phyloP scores from a whole-genome alignment of 2,329 filamentous ascomycete species.

The Claviceps sp. region DNA sequence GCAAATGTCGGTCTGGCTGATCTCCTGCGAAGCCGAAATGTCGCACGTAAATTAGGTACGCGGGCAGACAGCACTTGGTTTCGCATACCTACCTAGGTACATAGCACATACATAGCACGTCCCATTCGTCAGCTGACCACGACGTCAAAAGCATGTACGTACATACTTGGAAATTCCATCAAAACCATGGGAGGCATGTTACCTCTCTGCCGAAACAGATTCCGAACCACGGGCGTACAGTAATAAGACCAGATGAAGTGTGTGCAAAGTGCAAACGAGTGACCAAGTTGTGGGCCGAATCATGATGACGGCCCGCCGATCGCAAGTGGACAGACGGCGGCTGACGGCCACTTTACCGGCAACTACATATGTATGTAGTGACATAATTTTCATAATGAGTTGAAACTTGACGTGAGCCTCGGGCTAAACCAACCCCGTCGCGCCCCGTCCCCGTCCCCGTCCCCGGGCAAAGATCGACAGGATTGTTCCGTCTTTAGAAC shows the following conservation, averaged over 20 bases:
- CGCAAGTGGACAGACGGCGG: not conserved
- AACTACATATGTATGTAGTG: too few relatives aligned
- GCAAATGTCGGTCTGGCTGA: too few relatives aligned
- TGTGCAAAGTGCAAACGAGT: not conserved
- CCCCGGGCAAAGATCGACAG: not conserved
- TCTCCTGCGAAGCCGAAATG: too few relatives aligned
- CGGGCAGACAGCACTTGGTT: too few relatives aligned
- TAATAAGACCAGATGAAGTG: not conserved
- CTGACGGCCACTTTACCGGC: not conserved
- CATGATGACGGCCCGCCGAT: slow-evolving; percentile 2
- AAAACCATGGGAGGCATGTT: not conserved
- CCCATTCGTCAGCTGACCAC: not conserved
- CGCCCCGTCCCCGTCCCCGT: not conserved
- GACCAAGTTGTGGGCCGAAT: not conserved
- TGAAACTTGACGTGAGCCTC: not conserved
- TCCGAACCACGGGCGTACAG: not conserved
- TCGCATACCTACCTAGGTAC: too few relatives aligned
- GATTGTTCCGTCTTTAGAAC: not conserved
- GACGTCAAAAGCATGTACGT: not conserved
- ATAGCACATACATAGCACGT: too few relatives aligned
- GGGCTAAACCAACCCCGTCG: too few relatives aligned
- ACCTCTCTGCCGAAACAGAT: not conserved
- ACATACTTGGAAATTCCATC: not conserved
- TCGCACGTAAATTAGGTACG: too few relatives aligned
- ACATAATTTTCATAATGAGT: too few relatives aligned